A percentile compares a stretch with the other conserved stretches of the same genome.
phyloP scores from a whole-genome alignment of 2,329 filamentous ascomycete genomes.

The Boeremia exigua region DNA sequence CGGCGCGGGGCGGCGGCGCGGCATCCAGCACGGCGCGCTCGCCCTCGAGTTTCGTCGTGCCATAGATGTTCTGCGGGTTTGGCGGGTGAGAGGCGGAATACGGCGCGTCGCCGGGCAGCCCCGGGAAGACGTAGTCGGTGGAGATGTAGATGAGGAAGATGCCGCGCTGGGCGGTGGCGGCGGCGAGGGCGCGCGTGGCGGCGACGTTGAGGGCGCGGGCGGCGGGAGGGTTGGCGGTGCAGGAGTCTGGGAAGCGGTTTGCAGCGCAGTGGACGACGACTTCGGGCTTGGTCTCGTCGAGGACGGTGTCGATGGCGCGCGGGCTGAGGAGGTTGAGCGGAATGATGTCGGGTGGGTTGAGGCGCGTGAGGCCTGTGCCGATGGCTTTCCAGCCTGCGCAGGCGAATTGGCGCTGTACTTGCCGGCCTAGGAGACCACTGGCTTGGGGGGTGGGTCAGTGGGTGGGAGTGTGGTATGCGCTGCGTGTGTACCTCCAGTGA shows the following conservation, averaged over 20 bases:
- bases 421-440: constrained; percentile 80
- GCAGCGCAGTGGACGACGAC: constrained; percentile 90
- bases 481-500: constrained; percentile 70
- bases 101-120: constrained; percentile 78
- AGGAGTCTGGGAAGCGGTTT: constrained; percentile 86
- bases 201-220: constrained; percentile 77
- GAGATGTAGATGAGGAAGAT: constrained; percentile 78
- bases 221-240: constrained; percentile 77
- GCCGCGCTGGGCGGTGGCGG: constrained; percentile 66
- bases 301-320: constrained; percentile 53
- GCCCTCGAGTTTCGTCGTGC: constrained; percentile 74
- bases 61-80: constrained; percentile 79
- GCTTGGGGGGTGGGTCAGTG: constrained; percentile 47
- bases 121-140: constrained; percentile 82
- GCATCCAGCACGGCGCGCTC: constrained; percentile 72
- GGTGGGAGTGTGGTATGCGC: no score
- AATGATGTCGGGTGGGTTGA: constrained; percentile 69
- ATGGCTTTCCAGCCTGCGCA: constrained; percentile 62
- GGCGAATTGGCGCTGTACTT: constrained; percentile 75
- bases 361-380: constrained; percentile 68
- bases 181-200: constrained; percentile 71
- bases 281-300: constrained; percentile 66
- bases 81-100: constrained; percentile 72
- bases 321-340: constrained; percentile 59
- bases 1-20: constrained; percentile 48